Evolutionary conservation across 2,329 filamentous ascomycete species (phyloP), one percentile per base, ranked within the genome.

Genomic region (Graphium sp.): DNA sequence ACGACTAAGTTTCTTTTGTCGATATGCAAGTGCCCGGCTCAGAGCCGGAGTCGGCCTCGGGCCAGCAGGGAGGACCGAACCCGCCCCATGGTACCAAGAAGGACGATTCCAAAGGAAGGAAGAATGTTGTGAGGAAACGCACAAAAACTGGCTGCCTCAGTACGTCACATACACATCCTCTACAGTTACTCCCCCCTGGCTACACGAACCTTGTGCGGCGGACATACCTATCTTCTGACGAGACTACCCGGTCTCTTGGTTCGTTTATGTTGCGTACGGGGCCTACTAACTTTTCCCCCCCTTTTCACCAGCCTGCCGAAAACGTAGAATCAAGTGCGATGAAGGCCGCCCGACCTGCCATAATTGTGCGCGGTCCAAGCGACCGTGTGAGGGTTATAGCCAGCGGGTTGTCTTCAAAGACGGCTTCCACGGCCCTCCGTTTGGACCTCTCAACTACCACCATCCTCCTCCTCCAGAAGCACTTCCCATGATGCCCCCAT

Each of bases 241-340:
- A 28, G 15, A 16, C 16, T 19, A 8, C 7, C 6, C 24, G 11
- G 6, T 23, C 21, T 10, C 20, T 22, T 14, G 15, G 11, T 21
- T 9, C 15, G 6, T 21, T 22, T 22, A 10, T 12, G 11, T 7
- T 14, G 24, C n/a, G 18, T 20, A n/a, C 15, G 16, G 11, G 24
- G 31, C 29, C n/a, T 29, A 17, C 18, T 24, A 19, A 12, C 13
- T 26, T 24, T 29, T 23, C 31, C 34, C n/a, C n/a, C n/a, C n/a
- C n/a, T n/a, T 29, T n/a, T 30, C 27, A 35, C 25, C 46, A 85
- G 80, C 89, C 33, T 98, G 89, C 54, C 78, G 89, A 37, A 87
- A 81, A 53, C 76, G 89, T 30, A 79, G 89, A 36, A 95, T 98
- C 53, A 98, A 95, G 54, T 98, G 89, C 50, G 89, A 89, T 36